Evolutionary conservation across 768 basidiomycete species (phyloP).

Genomic region (Termitomyces sp.): DNA sequence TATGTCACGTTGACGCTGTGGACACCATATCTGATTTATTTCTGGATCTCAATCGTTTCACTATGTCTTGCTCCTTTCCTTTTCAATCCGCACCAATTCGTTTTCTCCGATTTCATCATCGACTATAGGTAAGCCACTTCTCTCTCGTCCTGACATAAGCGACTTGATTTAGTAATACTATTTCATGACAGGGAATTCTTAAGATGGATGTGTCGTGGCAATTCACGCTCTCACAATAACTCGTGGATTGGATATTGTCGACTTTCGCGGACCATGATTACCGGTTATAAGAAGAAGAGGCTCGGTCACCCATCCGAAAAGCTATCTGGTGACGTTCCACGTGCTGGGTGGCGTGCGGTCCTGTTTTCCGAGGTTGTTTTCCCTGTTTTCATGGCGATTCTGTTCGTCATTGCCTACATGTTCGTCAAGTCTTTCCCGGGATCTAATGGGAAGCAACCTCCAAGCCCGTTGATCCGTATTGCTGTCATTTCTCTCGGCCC

Average conservation of each 20-base stretch:
- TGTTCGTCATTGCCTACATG: conserved; percentile 89
- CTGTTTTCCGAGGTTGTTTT: conserved; percentile 85
- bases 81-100: conserved; percentile 99
- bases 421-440: conserved; percentile 88
- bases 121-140: conserved; percentile 68
- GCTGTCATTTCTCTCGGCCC: conserved; percentile 92
- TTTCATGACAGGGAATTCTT: conserved; percentile 75
- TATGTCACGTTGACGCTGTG: conserved; percentile 92
- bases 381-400: conserved; percentile 78
- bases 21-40: conserved; percentile 93
- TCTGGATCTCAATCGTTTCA: conserved; percentile 93
- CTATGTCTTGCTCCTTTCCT: conserved; percentile 95
- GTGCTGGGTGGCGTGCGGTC: conserved; percentile 90
- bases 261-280: conserved; percentile 96
- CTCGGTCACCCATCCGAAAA: conserved; percentile 98
- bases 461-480: conserved; percentile 89
- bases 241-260: conserved; percentile 99
- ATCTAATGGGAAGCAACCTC: conserved; percentile 55
- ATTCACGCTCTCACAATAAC: conserved; percentile 94
- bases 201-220: conserved; percentile 98
- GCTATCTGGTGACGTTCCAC: conserved; percentile 90
- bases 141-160: conserved; percentile 3
- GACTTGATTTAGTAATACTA: neutral
- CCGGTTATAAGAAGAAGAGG: conserved; percentile 99
- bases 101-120: conserved; percentile 93